Base-by-base conservation (phyloP, 106 monocot species). In the Dendrobium chrysotoxum region DNA sequence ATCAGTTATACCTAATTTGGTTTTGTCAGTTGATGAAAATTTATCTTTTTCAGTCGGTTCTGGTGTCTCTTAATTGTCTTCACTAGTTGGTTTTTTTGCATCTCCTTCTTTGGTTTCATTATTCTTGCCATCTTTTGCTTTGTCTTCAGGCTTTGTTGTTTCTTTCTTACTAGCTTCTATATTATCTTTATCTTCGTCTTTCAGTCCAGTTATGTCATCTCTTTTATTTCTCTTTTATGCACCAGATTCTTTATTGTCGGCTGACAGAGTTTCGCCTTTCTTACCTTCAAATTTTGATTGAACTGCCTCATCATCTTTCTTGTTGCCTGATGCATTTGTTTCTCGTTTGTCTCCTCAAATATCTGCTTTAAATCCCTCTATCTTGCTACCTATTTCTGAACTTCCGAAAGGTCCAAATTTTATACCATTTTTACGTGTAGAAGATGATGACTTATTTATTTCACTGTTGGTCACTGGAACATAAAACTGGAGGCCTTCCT, bases 401-500 rank as follows among this genome's bases (percentile, higher is more conserved):
- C 39, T 3, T 75, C 16, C 75, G 26, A 7, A 46, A 20, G 46
- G 8, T 12, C n/a, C 8, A 2, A 46, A 46, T 75, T 21, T 75
- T 15, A 12, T 1, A 25, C 46, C 75, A 75, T 75, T 75, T 75
- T 45, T 46, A 26, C 11, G 21, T 26, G 9, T 45, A 38, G 46
- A 75, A 26, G 75, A 46, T 17, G 46, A 75, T 26, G 75, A 38
- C 40, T 20, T 6, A 4, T 75, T 17, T 46, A 26, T 11, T 45
- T 75, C 46, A 25, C 21, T 46, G 75, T 42, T 10, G 20, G 45
- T 1, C 75, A 12, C 25, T 46, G 75, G 11, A 75, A 75, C 25
- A 23, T 75, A 25, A 25, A 46, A 38, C 5, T 17, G 8, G n/a
- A 83, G 23, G 18, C 80, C 76, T 23, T 75, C 42, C 57, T 81